Base-by-base conservation (phyloP, 495 filamentous ascomycete genomes). In the Aspergillus affinis region DNA sequence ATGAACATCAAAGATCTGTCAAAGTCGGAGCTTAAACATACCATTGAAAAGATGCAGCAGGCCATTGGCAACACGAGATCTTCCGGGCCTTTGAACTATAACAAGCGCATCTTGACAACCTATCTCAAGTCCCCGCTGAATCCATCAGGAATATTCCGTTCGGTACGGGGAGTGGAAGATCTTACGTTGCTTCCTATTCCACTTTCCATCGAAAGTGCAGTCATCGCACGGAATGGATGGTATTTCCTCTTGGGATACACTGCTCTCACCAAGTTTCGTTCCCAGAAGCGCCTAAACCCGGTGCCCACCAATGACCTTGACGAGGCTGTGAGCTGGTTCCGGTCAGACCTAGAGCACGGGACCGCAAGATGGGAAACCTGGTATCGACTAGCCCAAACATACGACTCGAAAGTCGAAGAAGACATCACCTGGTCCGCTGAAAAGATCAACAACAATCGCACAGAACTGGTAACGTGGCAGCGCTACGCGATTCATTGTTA, bases 391-490 rank as follows among this genome's bases (percentile, higher is more conserved):
- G 94, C 88, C 12, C 94, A 99, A 64, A 89, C 90, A 21, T 95
- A 93, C 69, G 94, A 98, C 69, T 85, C 87, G 23, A 90, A 95
- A 67, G 73, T 98, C 50, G 95, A 99, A 59, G 95, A 99, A 68
- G 84, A 88, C 2, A 89, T 95, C 12, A 87, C 92, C 6, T 98
- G 95, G 94, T 88, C 86, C n/a, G 90, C 94, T 4, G 95, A 99
- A 56, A 95, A 95, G 67, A 86, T 98, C 69, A 97, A 98, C 72
- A 93, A 90, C 68, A 88, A 89, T 61, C 85, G 85, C 48, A 72
- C 76, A 7, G 91, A 96, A 48, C 71, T 98, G 44, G 84, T 90
- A 17, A 82, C 80, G 19, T 78, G 88, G 60, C 92, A 99, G 71
- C 84, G 95, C 27, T 82, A 83, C 63, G 84, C 92, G 5, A 97